A percentile compares a stretch with the other conserved stretches of the same genome.
These are phyloP conservation scores for Phytophthora pseudosyringae DNA, from an alignment of 352 stramenopile genomes.

Conservation along the genomic window DNA sequence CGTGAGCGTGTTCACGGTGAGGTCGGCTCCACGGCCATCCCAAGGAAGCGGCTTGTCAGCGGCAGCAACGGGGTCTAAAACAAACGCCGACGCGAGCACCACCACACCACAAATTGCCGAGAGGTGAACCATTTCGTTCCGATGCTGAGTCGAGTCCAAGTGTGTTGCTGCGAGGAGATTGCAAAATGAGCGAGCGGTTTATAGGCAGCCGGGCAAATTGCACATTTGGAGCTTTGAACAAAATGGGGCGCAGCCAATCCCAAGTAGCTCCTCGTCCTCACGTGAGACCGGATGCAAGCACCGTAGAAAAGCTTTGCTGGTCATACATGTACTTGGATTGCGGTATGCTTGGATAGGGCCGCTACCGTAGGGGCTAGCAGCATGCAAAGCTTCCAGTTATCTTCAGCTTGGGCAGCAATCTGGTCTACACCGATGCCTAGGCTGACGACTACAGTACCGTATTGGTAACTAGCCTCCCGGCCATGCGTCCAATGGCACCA, in stretches of 20 bases:
- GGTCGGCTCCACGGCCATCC: constrained; percentile 49
- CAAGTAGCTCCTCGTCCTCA: not conserved
- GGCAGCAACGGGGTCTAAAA: not conserved
- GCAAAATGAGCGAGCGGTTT: not conserved
- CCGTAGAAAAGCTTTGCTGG: not conserved
- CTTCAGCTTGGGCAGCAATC: not conserved
- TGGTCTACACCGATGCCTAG: too few relatives aligned
- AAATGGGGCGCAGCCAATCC: constrained; percentile 2
- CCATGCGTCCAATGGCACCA: too few relatives aligned
- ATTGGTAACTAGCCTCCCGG: too few relatives aligned
- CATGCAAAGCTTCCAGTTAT: not conserved
- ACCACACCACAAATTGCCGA: constrained; percentile 3
- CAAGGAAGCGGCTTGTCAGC: constrained; percentile 39
- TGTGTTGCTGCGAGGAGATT: not conserved
- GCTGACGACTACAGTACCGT: too few relatives aligned
- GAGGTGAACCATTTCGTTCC: constrained; percentile 7
- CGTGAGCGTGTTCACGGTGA: constrained; percentile 50
- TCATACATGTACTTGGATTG: not conserved
- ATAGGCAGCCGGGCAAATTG: not conserved
- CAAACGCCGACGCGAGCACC: not conserved
- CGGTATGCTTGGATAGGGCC: not conserved
- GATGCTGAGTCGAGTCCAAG: not conserved
- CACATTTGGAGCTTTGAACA: not conserved
- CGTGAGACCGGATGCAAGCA: not conserved
- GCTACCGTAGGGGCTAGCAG: not conserved